Conservation (phyloP, 1,284 basidiomycete genomes). For the Singerocomus rubriflavus region DNA sequence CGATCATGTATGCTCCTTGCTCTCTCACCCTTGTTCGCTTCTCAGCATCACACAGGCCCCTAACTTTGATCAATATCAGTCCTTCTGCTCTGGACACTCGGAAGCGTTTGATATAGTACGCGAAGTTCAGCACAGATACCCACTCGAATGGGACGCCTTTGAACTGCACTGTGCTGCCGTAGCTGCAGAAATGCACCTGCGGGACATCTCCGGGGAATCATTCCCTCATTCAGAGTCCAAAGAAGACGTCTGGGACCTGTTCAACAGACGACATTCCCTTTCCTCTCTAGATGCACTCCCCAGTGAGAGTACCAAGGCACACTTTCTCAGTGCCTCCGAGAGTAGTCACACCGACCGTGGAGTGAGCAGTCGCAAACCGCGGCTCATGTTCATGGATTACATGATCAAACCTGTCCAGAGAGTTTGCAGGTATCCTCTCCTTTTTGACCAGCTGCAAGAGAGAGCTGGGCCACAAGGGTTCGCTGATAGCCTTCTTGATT, state of each 20-base stretch:
- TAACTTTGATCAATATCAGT: constrained; percentile 74
- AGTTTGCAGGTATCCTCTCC: constrained; percentile 88
- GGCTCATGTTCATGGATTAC: constrained; percentile 73
- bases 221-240: constrained; percentile 15
- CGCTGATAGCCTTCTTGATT: constrained; percentile 24
- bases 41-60: constrained; percentile 51
- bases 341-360: constrained; percentile 23
- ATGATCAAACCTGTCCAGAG: constrained; percentile 89
- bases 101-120: constrained; percentile 75
- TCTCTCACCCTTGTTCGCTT: neutral
- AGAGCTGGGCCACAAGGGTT: constrained; percentile 28
- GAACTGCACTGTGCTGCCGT: constrained; percentile 69
- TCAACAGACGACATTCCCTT: constrained; percentile 35
- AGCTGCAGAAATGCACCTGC: constrained; percentile 40
- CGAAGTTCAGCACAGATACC: constrained; percentile 55
- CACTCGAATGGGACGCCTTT: constrained; percentile 76
- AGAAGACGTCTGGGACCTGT: constrained; percentile 16
- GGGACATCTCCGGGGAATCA: constrained; percentile 3
- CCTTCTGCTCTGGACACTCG: constrained; percentile 81
- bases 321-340: constrained; percentile 27
- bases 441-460: constrained; percentile 74
- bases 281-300: constrained; percentile 30
- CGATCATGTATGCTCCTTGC: constrained; percentile 50
- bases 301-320: constrained; percentile 29
- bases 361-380: constrained; percentile 23